Evolutionary conservation across 345 rosid genomes (phyloP).

Genomic region (Angophora floribunda): DNA sequence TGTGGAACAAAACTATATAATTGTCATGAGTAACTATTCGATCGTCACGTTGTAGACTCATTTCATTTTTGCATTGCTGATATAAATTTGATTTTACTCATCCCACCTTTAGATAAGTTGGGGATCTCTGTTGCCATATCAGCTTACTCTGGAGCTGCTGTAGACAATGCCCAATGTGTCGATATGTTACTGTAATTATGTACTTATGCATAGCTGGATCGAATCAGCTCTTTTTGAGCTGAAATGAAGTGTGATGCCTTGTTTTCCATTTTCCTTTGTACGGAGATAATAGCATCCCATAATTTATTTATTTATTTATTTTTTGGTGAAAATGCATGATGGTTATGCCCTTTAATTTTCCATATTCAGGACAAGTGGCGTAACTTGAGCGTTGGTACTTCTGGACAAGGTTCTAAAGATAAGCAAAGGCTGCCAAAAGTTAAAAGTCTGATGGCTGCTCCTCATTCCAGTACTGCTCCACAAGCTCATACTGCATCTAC

Average conservation of each 20-base stretch:
- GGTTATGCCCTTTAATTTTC: not conserved
- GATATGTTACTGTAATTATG: not conserved
- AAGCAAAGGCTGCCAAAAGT: conserved; percentile 35
- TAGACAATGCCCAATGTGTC: not conserved
- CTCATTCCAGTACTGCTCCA: conserved; percentile 7
- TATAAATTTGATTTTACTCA: not conserved
- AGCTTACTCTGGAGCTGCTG: not conserved
- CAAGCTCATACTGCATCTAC: conserved; percentile 14
- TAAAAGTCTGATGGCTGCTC: conserved; percentile 7
- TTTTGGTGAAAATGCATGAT: not conserved
- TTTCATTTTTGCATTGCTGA: not conserved
- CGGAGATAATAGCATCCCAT: not conserved
- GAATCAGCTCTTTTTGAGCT: not conserved
- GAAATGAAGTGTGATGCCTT: not conserved
- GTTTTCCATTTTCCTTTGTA: not conserved
- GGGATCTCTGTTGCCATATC: not conserved
- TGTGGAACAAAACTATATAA: not conserved
- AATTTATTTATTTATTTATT: not conserved
- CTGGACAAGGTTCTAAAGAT: conserved; percentile 48
- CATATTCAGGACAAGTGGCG: conserved; percentile 75
- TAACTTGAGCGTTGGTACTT: conserved; percentile 37
- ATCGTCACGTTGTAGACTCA: not conserved
- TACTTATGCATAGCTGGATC: not conserved
- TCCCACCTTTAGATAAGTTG: not conserved
- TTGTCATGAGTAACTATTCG: not conserved